These are phyloP conservation scores for Sophora flavescens DNA, from an alignment of 306 rosid species.

Conservation along the genomic window DNA sequence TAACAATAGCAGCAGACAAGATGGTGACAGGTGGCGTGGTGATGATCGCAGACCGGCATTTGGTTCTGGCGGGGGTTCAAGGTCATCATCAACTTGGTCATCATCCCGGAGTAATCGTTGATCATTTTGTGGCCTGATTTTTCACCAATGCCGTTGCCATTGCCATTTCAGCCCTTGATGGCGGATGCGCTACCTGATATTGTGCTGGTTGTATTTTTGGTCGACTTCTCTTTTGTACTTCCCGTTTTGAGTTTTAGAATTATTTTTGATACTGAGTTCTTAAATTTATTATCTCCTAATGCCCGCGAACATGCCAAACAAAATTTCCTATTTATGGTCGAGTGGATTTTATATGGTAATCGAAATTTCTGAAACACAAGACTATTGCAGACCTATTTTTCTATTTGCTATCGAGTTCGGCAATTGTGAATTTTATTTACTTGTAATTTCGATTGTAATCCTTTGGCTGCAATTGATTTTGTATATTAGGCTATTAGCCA, in stretches of 20 bases:
- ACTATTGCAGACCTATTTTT: neutral
- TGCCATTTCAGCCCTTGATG: too few relatives aligned
- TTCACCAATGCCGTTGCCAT: neutral
- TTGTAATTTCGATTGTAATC: neutral
- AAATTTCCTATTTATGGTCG: constrained; percentile 39
- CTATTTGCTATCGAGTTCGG: neutral
- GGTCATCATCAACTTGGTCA: constrained; percentile 72
- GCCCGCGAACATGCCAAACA: constrained; percentile 37
- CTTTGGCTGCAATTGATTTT: neutral
- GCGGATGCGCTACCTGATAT: neutral
- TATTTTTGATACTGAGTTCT: constrained; percentile 46
- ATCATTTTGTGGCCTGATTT: constrained; percentile 31
- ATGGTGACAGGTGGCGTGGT: constrained; percentile 78
- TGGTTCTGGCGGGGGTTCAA: constrained; percentile 63
- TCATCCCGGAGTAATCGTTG: constrained; percentile 70
- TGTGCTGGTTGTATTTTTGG: constrained; percentile 37
- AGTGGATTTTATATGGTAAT: constrained; percentile 43
- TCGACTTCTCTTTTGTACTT: constrained; percentile 30
- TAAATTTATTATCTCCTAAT: constrained; percentile 44
- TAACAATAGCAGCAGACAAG: constrained; percentile 45
- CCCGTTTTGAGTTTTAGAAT: constrained; percentile 38
- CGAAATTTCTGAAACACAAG: constrained; percentile 16
- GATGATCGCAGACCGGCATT: constrained; percentile 65
- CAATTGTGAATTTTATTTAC: neutral
- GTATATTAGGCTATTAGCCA: neutral